A percentile compares a stretch with the other conserved stretches of the same genome.
Conservation (phyloP, 805 yeast genomes). For the Saccharomycopsis guyanensis region DNA sequence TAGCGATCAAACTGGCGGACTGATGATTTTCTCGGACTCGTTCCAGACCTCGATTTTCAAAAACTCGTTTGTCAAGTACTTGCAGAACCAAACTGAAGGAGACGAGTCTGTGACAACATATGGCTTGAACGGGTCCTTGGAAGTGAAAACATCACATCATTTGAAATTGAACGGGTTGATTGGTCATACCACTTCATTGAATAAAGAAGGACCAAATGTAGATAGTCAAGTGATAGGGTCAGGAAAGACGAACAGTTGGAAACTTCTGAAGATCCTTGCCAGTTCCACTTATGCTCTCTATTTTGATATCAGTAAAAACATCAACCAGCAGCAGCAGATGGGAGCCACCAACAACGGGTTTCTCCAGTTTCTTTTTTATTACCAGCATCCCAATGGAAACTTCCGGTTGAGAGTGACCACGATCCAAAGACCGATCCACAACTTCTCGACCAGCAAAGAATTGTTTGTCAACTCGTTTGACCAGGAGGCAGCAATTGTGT, state of each 20-base stretch:
- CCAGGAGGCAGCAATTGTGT: slow-evolving; percentile 96
- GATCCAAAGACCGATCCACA: slow-evolving; percentile 31
- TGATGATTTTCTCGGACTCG: slow-evolving; percentile 54
- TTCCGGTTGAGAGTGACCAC: slow-evolving; percentile 89
- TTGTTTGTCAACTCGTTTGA: slow-evolving; percentile 65
- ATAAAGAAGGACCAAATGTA: slow-evolving; percentile 26
- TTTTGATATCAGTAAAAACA: slow-evolving; percentile 38
- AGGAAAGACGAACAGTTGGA: slow-evolving; percentile 52
- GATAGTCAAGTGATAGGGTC: slow-evolving; percentile 34
- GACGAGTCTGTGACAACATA: slow-evolving; percentile 31
- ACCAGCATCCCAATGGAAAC: slow-evolving; percentile 93
- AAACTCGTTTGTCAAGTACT: slow-evolving; percentile 51
- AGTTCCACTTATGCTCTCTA: slow-evolving; percentile 53
- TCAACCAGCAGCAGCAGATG: neutral
- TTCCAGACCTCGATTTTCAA: slow-evolving; percentile 62
- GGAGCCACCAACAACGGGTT: neutral
- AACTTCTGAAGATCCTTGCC: slow-evolving; percentile 45
- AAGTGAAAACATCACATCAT: slow-evolving; percentile 43
- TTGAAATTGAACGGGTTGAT: slow-evolving; percentile 50
- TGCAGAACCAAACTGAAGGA: slow-evolving; percentile 23
- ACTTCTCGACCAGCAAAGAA: slow-evolving; percentile 25
- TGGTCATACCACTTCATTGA: slow-evolving; percentile 52
- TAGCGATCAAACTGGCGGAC: slow-evolving; percentile 54
- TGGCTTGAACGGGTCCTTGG: slow-evolving; percentile 54
- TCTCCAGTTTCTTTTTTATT: slow-evolving; percentile 83